phyloP scores from a whole-genome alignment of 192 early-diverging fungal genomes.

The Mortierella alpina region DNA sequence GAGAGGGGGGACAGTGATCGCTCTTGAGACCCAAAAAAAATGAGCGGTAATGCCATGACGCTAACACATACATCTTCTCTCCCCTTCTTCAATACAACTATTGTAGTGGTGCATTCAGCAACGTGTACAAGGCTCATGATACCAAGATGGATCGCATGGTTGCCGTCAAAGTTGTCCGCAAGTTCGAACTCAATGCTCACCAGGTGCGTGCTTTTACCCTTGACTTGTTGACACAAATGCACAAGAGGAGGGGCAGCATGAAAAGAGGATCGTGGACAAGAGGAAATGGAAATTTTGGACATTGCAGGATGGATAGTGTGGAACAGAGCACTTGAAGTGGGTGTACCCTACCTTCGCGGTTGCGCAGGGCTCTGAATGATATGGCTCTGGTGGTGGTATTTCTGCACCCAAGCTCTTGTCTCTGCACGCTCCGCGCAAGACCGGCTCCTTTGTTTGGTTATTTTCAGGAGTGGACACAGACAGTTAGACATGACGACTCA shows the following conservation, averaged over 20 bases:
- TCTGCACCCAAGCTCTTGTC: too few relatives aligned
- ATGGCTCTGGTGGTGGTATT: too few relatives aligned
- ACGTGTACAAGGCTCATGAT: constrained; percentile 82
- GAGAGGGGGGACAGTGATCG: too few relatives aligned
- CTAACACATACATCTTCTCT: background rate
- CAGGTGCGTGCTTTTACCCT: constrained; percentile 60
- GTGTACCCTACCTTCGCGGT: background rate
- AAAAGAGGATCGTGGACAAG: background rate
- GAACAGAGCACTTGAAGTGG: background rate
- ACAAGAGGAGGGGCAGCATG: background rate
- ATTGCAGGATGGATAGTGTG: background rate
- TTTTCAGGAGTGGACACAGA: too few relatives aligned
- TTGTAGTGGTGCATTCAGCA: constrained; percentile 86
- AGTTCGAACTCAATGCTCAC: constrained; percentile 74
- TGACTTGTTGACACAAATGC: background rate
- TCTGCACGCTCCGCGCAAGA: too few relatives aligned
- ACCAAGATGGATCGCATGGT: constrained; percentile 73
- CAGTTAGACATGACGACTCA: too few relatives aligned
- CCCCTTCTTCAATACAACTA: background rate
- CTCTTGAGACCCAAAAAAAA: too few relatives aligned
- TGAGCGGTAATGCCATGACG: background rate
- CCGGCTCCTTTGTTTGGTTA: too few relatives aligned
- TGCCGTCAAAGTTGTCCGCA: constrained; percentile 87
- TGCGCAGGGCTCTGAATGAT: too few relatives aligned
- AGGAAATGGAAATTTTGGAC: background rate